Evolutionary conservation across 352 stramenopile genomes (phyloP), one percentile per base, ranked within the genome.

Genomic region (Phytophthora ohioensis): DNA sequence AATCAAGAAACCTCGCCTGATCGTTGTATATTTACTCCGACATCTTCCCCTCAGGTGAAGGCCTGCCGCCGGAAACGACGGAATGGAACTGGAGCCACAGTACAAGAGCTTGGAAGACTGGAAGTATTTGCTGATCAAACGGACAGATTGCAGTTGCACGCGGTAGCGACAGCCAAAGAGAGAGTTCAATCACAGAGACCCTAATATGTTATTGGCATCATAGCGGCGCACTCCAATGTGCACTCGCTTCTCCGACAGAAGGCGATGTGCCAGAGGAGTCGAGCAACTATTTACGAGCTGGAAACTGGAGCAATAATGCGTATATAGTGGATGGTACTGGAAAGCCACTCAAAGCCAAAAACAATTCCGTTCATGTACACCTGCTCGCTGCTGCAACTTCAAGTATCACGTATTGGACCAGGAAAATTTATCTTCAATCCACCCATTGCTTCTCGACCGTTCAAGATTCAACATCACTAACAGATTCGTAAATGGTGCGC

Each of bases 191-290:
- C 21, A 21, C 21, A 21, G 21, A 21, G 21, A 21, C 15, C 38
- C 38, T 43, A 10, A 43, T 49, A 11, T 49, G 43, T 13, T 49
- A 49, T 11, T 52, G 9, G 46, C 46, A 52, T n/a, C 46, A 52
- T 15, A 52, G 46, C 38, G 17, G 21, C 2, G 46, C 27, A n/a
- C 17, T 52, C 0, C 46, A 35, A 34, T 52, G 46, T 6, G 46
- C 46, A 36, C 11, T 52, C 2, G 6, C 3, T 9, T 36, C 21
- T 6, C 7, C 46, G 1, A 52, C 46, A 1, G 10, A 34, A 36
- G 46, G 17, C 3, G 6, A 52, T 17, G 30, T 36, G 13, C 2
- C 46, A 3, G 11, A 5, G 1, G 7, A 17, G 4, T 52, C 27
- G n/a, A 36, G 7, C 1, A n/a, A 49, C 5, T 49, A 30, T 31